phyloP scores from a whole-genome alignment of 345 rosid genomes.

The Ceriops zippeliana region DNA sequence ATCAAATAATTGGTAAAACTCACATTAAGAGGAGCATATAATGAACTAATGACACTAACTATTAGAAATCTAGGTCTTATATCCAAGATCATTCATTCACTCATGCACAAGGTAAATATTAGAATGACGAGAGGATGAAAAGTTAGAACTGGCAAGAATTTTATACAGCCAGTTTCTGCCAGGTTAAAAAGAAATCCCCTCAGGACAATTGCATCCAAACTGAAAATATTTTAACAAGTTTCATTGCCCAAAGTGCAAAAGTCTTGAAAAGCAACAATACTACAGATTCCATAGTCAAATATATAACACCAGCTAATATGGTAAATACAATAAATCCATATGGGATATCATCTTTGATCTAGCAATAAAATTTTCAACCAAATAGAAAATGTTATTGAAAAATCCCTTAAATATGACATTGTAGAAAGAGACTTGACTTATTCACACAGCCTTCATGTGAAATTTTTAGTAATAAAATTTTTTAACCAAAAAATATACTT shows the following conservation, averaged over 20 bases:
- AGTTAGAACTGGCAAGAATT: neutral
- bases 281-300: neutral
- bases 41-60: neutral
- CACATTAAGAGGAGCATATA: neutral
- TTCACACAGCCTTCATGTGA: no score
- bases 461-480: no score
- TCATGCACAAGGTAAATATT: neutral
- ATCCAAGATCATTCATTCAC: neutral
- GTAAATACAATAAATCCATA: no score
- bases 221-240: neutral
- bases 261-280: neutral
- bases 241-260: neutral
- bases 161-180: neutral
- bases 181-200: neutral
- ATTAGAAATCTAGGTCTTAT: neutral
- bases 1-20: neutral
- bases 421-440: no score
- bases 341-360: no score
- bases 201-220: neutral
- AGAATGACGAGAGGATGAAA: neutral
- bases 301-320: neutral
- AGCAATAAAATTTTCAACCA: no score
- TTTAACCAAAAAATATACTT: no score
- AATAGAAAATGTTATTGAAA: no score
- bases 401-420: no score